Percentiles rank a stretch among this genome's conserved stretches.
Conservation (phyloP, 1,284 basidiomycete species). For the Moesziomyces antarcticus region DNA sequence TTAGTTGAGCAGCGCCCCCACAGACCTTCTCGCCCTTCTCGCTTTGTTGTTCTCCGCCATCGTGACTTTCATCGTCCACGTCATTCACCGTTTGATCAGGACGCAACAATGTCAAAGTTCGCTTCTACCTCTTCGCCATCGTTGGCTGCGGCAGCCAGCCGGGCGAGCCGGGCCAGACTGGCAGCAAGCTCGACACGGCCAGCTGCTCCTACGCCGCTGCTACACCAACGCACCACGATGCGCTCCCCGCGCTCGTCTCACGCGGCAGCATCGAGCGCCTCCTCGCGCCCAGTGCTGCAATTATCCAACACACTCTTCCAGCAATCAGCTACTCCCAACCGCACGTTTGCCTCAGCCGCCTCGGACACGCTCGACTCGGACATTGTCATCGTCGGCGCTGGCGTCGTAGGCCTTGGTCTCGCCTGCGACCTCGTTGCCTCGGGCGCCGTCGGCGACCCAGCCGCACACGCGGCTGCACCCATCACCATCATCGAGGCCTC, state of each 20-base stretch:
- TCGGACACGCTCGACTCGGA: constrained; percentile 36
- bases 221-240: too few species aligned
- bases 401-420: constrained; percentile 63
- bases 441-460: constrained; percentile 10
- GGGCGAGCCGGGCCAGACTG: neutral
- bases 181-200: neutral
- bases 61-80: too few species aligned
- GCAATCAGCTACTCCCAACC: neutral
- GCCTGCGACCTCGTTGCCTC: constrained; percentile 45
- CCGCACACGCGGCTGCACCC: constrained; percentile 4
- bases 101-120: constrained; percentile 14
- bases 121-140: constrained; percentile 9
- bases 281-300: too few species aligned
- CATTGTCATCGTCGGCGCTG: constrained; percentile 64
- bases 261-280: too few species aligned
- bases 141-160: constrained; percentile 9
- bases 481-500: constrained; percentile 60
- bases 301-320: too few species aligned
- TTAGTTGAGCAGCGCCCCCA: constrained; percentile 12
- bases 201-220: constrained; percentile 1
- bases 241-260: too few species aligned
- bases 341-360: constrained; percentile 14
- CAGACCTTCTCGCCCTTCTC: too few species aligned
- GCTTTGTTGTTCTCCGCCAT: constrained; percentile 3
- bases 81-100: neutral